phyloP scores from a whole-genome alignment of 306 rosid genomes.

The Carpinus fangiana region DNA sequence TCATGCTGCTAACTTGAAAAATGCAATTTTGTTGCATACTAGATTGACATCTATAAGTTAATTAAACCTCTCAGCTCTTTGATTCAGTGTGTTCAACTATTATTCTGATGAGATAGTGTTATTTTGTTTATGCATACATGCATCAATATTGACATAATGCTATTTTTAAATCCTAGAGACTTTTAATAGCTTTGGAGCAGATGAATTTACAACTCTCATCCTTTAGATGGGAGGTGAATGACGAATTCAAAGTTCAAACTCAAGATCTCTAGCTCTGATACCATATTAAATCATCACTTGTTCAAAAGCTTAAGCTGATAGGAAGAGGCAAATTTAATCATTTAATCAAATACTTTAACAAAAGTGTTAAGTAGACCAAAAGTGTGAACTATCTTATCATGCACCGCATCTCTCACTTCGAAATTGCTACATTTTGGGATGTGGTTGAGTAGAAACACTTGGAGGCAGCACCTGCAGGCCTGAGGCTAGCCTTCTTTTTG shows the following conservation, averaged over 20 bases:
- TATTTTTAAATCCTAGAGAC: neutral
- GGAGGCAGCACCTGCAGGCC: neutral
- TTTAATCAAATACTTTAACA: no score
- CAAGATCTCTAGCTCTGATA: no score
- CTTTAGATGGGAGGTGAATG: neutral
- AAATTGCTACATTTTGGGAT: neutral
- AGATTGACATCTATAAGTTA: conserved; percentile 5
- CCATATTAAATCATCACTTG: no score
- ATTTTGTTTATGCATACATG: conserved; percentile 5
- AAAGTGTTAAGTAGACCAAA: neutral
- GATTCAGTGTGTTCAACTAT: conserved; percentile 2
- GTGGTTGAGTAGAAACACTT: neutral
- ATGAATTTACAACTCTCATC: neutral
- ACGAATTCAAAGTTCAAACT: no score
- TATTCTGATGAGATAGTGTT: conserved; percentile 5
- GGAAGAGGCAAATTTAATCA: no score
- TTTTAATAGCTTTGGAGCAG: neutral
- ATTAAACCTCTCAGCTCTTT: conserved; percentile 1
- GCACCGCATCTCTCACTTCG: neutral
- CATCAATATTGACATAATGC: neutral
- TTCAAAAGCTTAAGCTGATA: no score
- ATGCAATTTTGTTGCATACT: conserved; percentile 9
- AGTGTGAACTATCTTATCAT: neutral
- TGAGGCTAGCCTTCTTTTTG: neutral
- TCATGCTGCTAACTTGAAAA: conserved; percentile 2